phyloP scores from a whole-genome alignment of 495 filamentous ascomycete species.

The Trichoderma asperelloides region DNA sequence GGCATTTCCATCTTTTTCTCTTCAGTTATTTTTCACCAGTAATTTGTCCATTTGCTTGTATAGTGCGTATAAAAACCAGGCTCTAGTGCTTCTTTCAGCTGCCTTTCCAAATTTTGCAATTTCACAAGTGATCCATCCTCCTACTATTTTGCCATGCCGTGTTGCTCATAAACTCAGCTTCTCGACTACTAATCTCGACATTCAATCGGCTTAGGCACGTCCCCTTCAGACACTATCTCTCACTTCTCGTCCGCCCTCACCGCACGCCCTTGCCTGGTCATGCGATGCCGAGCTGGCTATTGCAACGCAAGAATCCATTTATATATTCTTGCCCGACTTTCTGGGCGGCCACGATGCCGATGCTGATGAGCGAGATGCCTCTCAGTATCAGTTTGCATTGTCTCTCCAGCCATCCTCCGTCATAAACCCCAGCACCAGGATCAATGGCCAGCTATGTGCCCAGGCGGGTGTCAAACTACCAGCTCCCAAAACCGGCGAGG shows the following conservation, averaged over 20 bases:
- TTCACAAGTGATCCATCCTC: no score
- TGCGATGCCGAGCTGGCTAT: slow-evolving; percentile 41
- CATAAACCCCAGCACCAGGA: slow-evolving; percentile 12
- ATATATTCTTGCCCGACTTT: slow-evolving; percentile 37
- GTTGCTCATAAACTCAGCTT: no score
- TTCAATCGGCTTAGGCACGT: slow-evolving; percentile 17
- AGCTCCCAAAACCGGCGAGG: slow-evolving; percentile 19
- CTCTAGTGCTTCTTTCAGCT: no score
- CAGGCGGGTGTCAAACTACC: slow-evolving; percentile 13
- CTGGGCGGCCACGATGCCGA: slow-evolving; percentile 14
- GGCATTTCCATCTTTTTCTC: neutral
- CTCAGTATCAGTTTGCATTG: slow-evolving; percentile 20
- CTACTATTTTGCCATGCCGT: no score
- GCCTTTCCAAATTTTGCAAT: no score
- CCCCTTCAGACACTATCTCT: slow-evolving; percentile 37
- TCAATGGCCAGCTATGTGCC: slow-evolving; percentile 27
- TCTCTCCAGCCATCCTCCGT: slow-evolving; percentile 24
- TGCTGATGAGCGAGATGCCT: slow-evolving; percentile 13
- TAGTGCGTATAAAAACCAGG: neutral
- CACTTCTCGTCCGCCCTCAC: slow-evolving; percentile 30
- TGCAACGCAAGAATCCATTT: slow-evolving; percentile 38
- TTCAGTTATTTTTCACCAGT: no score
- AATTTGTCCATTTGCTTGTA: no score
- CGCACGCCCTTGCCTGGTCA: slow-evolving; percentile 38
- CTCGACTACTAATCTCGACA: neutral